Base-by-base conservation (phyloP, 352 stramenopile genomes). In the Globisporangium nodosum region DNA sequence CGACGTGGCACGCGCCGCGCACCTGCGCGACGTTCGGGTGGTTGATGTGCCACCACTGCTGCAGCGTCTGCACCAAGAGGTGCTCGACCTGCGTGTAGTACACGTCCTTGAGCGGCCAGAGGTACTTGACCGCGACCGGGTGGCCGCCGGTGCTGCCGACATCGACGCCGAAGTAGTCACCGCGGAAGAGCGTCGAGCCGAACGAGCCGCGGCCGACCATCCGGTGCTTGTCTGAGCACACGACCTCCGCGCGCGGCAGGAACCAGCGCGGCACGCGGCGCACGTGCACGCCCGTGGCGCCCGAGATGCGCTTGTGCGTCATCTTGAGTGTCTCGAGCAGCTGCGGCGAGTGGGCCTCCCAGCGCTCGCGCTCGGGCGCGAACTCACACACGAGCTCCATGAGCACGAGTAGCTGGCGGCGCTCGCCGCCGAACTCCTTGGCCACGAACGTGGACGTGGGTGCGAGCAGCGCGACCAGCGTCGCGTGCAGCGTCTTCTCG, bases 1-100 rank as follows among this genome's bases (percentile, higher is more conserved):
- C 66, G 5, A 73, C 75, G 54, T 88, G 82, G 46, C 74, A 78
- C 43, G 70, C 82, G 18, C 82, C 82, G 18, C 74, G 75, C 18
- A 92, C 56, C n/a, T 69, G 68, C 20, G 88, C 67, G 4, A 90
- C 66, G 47, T 92, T 75, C 5, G 80, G 66, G 45, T 92, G 82
- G 42, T 67, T 63, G 45, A 85, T 74, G 13, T 58, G 75, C 60
- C 76, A 85, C 46, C 75, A 84, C 5, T 63, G 54, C 45, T 73
- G 64, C 37, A 79, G 55, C 59, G 74, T 88, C 8, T 73, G 63
- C 3, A 69, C 49, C 30, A 90, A 70, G 16, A 87, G 53, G 15
- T 81, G 70, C 60, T 89, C 80, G 24, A 88, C 65, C 16, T 80
- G 61, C 35, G 82, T 70, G 49, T 67, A 74, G 8, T 81, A 66